phyloP scores from a whole-genome alignment of 2,329 filamentous ascomycete species.

The Monosporascus ibericus region DNA sequence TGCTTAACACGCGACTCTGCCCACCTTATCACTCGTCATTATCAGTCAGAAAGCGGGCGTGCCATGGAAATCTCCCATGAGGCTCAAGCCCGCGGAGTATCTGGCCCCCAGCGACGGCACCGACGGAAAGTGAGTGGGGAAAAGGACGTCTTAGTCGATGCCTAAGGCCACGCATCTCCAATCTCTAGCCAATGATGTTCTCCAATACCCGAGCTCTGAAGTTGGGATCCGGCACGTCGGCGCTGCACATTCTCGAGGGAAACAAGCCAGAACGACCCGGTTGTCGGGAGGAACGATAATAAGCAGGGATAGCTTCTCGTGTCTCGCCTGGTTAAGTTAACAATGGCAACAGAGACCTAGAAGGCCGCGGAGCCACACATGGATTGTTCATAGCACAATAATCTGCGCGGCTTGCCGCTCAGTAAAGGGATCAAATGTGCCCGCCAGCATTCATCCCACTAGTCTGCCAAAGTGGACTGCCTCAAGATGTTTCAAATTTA shows the following conservation, averaged over 20 bases:
- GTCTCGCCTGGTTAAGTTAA: conserved; percentile 24
- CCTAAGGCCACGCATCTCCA: conserved; percentile 5
- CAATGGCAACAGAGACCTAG: conserved; percentile 21
- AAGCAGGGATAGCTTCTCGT: conserved; percentile 13
- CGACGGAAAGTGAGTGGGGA: neutral
- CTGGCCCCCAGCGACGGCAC: neutral
- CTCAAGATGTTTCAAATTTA: conserved; percentile 19
- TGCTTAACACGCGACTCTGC: neutral
- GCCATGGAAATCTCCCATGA: neutral
- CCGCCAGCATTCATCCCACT: conserved; percentile 23
- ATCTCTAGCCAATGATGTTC: conserved; percentile 15
- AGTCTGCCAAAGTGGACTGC: conserved; percentile 15
- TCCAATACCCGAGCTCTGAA: conserved; percentile 18
- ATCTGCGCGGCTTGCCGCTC: conserved; percentile 35
- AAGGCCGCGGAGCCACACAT: conserved; percentile 6
- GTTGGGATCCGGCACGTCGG: conserved; percentile 13
- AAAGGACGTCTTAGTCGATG: conserved; percentile 3
- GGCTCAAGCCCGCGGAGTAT: neutral
- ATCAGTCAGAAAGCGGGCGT: too few relatives aligned
- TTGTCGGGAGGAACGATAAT: conserved; percentile 7
- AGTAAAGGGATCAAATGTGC: conserved; percentile 24
- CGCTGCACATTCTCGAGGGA: conserved; percentile 5
- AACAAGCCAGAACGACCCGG: conserved; percentile 6
- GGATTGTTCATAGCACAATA: conserved; percentile 22
- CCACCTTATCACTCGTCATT: too few relatives aligned